A percentile compares a stretch with the other conserved stretches of the same genome.
Conservation (phyloP, 192 early-diverging fungal genomes). For the Coemansia sp. region DNA sequence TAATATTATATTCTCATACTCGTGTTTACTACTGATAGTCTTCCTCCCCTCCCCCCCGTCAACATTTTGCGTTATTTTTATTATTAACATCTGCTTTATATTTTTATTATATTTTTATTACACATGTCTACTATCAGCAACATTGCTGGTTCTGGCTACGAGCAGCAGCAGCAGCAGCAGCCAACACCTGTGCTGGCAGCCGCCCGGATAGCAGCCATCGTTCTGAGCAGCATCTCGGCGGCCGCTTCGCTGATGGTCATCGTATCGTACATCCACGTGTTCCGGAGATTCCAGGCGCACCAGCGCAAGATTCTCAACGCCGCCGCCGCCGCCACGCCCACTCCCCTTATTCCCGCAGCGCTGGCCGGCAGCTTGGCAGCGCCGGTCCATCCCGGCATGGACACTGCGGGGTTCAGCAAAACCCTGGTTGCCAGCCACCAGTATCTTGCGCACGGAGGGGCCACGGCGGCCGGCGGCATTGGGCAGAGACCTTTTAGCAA, state of each 20-base stretch:
- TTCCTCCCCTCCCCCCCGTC: too few relatives aligned
- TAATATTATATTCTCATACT: too few relatives aligned
- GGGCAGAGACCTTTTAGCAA: too few relatives aligned
- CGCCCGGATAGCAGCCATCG: constrained; percentile 36
- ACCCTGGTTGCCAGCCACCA: constrained; percentile 5
- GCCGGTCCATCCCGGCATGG: too few relatives aligned
- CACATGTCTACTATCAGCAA: not conserved
- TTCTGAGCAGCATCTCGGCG: constrained; percentile 38
- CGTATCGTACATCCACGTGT: constrained; percentile 35
- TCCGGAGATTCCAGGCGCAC: constrained; percentile 34
- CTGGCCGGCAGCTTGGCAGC: not conserved
- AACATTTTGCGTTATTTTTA: too few relatives aligned
- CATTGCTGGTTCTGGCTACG: not conserved
- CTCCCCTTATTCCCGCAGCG: too few relatives aligned
- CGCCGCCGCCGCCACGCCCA: not conserved
- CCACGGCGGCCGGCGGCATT: not conserved
- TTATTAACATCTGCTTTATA: not conserved
- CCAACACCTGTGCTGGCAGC: constrained; percentile 8
- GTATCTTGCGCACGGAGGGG: not conserved
- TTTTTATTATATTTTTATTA: not conserved
- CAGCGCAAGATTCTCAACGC: constrained; percentile 42
- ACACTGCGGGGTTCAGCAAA: not conserved
- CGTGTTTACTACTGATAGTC: too few relatives aligned
- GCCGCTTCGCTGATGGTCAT: constrained; percentile 37
- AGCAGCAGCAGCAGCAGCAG: too few relatives aligned